Evolutionary conservation across 2,329 filamentous ascomycete species (phyloP).

Genomic region (Didymella sp.): DNA sequence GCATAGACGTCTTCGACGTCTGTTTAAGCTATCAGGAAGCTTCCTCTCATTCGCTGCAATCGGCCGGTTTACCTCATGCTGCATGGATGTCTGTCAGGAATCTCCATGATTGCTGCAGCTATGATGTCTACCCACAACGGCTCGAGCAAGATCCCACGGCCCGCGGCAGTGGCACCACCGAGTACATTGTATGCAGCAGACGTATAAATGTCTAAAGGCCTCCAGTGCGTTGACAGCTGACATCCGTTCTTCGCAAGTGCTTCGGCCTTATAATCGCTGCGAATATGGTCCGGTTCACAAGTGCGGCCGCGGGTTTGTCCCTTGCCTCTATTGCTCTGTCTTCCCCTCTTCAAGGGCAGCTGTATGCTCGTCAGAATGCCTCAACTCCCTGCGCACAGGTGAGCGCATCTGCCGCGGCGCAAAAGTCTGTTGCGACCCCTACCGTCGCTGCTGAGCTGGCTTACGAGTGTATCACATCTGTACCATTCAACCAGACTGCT

Average conservation of each 20-base stretch:
- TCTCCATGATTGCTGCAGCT: slow-evolving; percentile 22
- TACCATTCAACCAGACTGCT: slow-evolving; percentile 54
- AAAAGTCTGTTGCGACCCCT: slow-evolving; percentile 39
- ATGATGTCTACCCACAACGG: slow-evolving; percentile 25
- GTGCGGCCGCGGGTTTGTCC: slow-evolving; percentile 32
- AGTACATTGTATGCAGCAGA: slow-evolving; percentile 7
- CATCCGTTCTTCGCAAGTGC: slow-evolving; percentile 12
- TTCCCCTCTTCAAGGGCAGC: slow-evolving; percentile 32
- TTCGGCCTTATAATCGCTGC: neutral
- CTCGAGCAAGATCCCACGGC: slow-evolving; percentile 12
- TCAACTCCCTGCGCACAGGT: slow-evolving; percentile 45
- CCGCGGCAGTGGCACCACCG: slow-evolving; percentile 11
- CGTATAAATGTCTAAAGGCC: slow-evolving; percentile 20
- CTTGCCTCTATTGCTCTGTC: slow-evolving; percentile 38
- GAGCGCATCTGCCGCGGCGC: slow-evolving; percentile 35
- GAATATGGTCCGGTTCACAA: slow-evolving; percentile 37
- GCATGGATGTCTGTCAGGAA: slow-evolving; percentile 18
- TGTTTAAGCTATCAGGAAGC: slow-evolving; percentile 18
- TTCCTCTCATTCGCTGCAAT: slow-evolving; percentile 24
- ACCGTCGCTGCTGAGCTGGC: slow-evolving; percentile 55
- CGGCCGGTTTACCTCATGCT: slow-evolving; percentile 14
- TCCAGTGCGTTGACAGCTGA: neutral
- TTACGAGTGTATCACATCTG: slow-evolving; percentile 55
- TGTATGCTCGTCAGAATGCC: slow-evolving; percentile 38
- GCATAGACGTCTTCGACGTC: slow-evolving; percentile 16